phyloP scores from a whole-genome alignment of 2,329 filamentous ascomycete genomes.

The Claviceps sp. region DNA sequence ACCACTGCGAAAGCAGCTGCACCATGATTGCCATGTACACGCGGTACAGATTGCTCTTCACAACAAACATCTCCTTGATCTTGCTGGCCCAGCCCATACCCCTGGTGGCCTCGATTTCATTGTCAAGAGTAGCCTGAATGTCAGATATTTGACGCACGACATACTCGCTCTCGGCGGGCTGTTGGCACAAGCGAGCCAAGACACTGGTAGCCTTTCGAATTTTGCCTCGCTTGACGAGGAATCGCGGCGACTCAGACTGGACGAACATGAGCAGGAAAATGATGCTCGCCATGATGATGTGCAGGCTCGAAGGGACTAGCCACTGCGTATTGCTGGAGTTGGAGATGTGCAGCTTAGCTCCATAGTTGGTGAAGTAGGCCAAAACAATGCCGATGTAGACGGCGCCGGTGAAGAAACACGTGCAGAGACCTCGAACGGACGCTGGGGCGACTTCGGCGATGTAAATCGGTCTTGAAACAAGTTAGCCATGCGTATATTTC shows the following conservation, averaged over 20 bases:
- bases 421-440: slow-evolving; percentile 58
- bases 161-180: slow-evolving; percentile 46
- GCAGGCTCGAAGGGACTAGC: slow-evolving; percentile 60
- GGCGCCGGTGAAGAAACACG: slow-evolving; percentile 37
- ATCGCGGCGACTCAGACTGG: slow-evolving; percentile 57
- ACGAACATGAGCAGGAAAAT: slow-evolving; percentile 59
- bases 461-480: slow-evolving; percentile 41
- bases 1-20: slow-evolving; percentile 64
- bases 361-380: slow-evolving; percentile 65
- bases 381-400: slow-evolving; percentile 70
- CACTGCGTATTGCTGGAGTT: slow-evolving; percentile 34
- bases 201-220: slow-evolving; percentile 42
- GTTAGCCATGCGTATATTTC: no score
- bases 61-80: slow-evolving; percentile 54
- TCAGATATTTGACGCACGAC: slow-evolving; percentile 46
- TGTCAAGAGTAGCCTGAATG: slow-evolving; percentile 53
- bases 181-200: slow-evolving; percentile 45
- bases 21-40: slow-evolving; percentile 55
- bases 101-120: slow-evolving; percentile 58
- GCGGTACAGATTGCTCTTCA: slow-evolving; percentile 58
- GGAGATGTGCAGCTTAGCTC: slow-evolving; percentile 35
- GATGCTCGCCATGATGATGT: slow-evolving; percentile 63
- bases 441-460: slow-evolving; percentile 60
- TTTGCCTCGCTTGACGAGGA: slow-evolving; percentile 51
- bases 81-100: slow-evolving; percentile 51